phyloP scores from a whole-genome alignment of 345 rosid species.

The Eucalyptus dawsonii region DNA sequence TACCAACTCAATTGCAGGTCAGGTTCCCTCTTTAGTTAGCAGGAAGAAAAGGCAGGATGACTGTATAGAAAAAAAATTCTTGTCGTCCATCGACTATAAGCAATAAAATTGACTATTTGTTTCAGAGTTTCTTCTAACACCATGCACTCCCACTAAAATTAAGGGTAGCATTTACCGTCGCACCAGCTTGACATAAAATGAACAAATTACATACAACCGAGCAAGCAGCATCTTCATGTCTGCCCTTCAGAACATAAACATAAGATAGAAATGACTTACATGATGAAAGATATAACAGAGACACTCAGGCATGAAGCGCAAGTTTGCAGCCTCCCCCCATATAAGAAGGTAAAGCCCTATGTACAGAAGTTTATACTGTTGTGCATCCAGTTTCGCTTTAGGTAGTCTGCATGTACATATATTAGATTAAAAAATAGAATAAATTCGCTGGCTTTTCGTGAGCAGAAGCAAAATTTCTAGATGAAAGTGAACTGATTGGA shows the following conservation, averaged over 20 bases:
- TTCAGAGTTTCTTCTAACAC: background rate
- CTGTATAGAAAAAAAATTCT: background rate
- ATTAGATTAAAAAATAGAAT: background rate
- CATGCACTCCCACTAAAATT: background rate
- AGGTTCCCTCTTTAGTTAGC: background rate
- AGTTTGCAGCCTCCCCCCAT: slow-evolving; percentile 97
- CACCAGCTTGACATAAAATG: background rate
- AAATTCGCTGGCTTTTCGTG: background rate
- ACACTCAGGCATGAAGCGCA: slow-evolving; percentile 95
- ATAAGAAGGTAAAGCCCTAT: slow-evolving; percentile 91
- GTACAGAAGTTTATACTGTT: slow-evolving; percentile 74
- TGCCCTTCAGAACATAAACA: background rate
- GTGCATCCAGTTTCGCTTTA: slow-evolving; percentile 59
- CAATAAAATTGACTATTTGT: background rate
- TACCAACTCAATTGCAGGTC: background rate
- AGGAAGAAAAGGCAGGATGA: background rate
- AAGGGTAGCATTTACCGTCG: background rate
- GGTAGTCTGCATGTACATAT: slow-evolving; percentile 56
- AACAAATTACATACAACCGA: background rate
- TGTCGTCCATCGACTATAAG: background rate
- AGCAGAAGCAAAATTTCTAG: background rate
- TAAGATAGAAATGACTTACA: slow-evolving; percentile 27
- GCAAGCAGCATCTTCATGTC: background rate
- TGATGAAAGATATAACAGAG: slow-evolving; percentile 90
- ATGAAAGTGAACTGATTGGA: background rate